Evolutionary conservation across 768 basidiomycete genomes (phyloP).

Genomic region (Russula griseocarnosa): DNA sequence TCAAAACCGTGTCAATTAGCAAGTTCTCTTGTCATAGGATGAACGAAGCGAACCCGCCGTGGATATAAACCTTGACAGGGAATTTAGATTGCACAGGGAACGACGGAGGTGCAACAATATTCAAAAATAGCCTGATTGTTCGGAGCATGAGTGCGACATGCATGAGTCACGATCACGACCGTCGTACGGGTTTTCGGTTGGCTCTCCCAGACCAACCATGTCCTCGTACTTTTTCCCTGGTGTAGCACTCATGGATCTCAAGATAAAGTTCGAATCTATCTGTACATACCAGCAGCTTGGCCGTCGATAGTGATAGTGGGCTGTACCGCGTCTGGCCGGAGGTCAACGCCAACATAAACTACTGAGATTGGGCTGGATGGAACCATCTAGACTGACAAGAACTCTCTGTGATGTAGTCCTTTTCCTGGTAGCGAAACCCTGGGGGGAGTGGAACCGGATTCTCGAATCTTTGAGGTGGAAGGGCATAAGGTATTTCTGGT

Average conservation of each 20-base stretch:
- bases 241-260: neutral
- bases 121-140: conserved; percentile 52
- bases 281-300: conserved; percentile 47
- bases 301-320: conserved; percentile 60
- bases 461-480: conserved; percentile 60
- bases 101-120: conserved; percentile 59
- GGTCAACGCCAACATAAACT: conserved; percentile 1
- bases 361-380: neutral
- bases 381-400: conserved; percentile 38
- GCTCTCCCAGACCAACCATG: conserved; percentile 61
- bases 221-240: conserved; percentile 49
- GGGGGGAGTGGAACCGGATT: conserved; percentile 56
- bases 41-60: conserved; percentile 54
- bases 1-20: neutral
- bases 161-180: neutral
- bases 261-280: neutral
- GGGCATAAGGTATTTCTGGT: conserved; percentile 68
- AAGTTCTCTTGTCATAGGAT: neutral
- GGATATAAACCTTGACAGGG: conserved; percentile 72
- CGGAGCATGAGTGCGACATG: neutral
- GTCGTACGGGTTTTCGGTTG: conserved; percentile 66
- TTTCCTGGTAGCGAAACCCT: conserved; percentile 52
- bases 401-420: conserved; percentile 58
- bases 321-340: conserved; percentile 50
- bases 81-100: conserved; percentile 43